phyloP scores from a whole-genome alignment of 2,329 filamentous ascomycete species.

The Aureobasidium sp. region DNA sequence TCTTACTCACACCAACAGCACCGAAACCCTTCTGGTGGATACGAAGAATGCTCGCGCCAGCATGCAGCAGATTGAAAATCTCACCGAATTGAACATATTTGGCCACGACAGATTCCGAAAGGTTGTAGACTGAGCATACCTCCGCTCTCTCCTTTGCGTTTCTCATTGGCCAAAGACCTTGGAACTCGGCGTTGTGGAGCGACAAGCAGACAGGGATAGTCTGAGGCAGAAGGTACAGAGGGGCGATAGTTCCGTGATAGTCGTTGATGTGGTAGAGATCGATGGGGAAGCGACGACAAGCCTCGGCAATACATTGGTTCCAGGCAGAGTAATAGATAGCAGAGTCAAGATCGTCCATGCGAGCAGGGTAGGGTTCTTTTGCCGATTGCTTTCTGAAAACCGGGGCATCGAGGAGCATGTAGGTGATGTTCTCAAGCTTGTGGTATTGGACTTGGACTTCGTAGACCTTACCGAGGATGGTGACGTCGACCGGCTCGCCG shows the following conservation, averaged over 20 bases:
- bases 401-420: constrained; percentile 57
- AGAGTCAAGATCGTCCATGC: constrained; percentile 61
- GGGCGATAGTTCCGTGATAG: constrained; percentile 55
- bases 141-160: constrained; percentile 52
- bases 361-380: constrained; percentile 54
- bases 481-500: constrained; percentile 54
- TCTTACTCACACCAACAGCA: constrained; percentile 58
- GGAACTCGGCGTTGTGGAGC: constrained; percentile 61
- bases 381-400: constrained; percentile 57
- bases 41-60: constrained; percentile 56
- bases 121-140: constrained; percentile 56
- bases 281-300: constrained; percentile 52
- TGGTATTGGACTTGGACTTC: constrained; percentile 58
- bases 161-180: constrained; percentile 60
- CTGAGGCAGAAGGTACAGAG: constrained; percentile 54
- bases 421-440: constrained; percentile 55
- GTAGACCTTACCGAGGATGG: constrained; percentile 51
- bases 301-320: constrained; percentile 60
- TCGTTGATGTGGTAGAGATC: constrained; percentile 61
- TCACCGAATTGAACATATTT: constrained; percentile 60
- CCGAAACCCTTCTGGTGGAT: constrained; percentile 60
- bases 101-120: constrained; percentile 47
- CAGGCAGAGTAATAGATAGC: constrained; percentile 62
- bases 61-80: constrained; percentile 60
- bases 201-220: constrained; percentile 55